Evolutionary conservation across 2,329 filamentous ascomycete genomes (phyloP), one percentile per base, ranked within the genome.

Genomic region (Ophiocordyceps camponoti-leonardi): DNA sequence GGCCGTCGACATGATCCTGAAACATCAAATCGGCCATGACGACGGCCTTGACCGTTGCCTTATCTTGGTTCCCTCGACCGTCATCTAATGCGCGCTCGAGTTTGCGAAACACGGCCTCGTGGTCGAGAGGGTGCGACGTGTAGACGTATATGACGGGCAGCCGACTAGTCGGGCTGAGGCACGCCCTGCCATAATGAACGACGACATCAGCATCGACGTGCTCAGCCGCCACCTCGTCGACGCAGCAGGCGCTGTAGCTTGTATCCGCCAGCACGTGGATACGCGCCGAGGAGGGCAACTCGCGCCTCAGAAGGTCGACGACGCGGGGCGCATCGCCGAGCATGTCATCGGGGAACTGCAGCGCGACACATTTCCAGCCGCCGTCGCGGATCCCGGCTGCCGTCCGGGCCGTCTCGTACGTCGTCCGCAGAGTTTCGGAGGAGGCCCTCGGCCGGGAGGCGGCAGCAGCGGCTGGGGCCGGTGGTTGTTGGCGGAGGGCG

Each of bases 281-380:
- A 49, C 71, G 58, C 46, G 46, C 18, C 18, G 31, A 13, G 10
- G 18, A 6, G 2, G 22, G 42, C 6, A 65, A 51, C 44, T 62
- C 58, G 8, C 49, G 49, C 0, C 49, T 46, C 2, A 67, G 63
- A 1, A 77, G 67, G 45, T 81, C 77, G 47, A 82, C 86, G 0
- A 95, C 84, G 47, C 82, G 73, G 6, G 86, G 82, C 10, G 85
- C 86, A 69, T 98, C 87, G 1, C 76, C 70, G 1, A 98, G 73
- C 86, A 96, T 94, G 26, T 81, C 73, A 64, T 98, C 92, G 0
- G 92, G 90, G 54, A 98, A 96, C 59, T 98, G 92, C n/a, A 98
- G 67, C 1, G 87, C 92, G 30, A 98, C 75, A 44, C 83, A 75
- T 50, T 66, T 74, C 75, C 86, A 94, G 60, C 71, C 71, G 41